phyloP scores from a whole-genome alignment of 1,284 basidiomycete species.

The Chalciporus sp. region DNA sequence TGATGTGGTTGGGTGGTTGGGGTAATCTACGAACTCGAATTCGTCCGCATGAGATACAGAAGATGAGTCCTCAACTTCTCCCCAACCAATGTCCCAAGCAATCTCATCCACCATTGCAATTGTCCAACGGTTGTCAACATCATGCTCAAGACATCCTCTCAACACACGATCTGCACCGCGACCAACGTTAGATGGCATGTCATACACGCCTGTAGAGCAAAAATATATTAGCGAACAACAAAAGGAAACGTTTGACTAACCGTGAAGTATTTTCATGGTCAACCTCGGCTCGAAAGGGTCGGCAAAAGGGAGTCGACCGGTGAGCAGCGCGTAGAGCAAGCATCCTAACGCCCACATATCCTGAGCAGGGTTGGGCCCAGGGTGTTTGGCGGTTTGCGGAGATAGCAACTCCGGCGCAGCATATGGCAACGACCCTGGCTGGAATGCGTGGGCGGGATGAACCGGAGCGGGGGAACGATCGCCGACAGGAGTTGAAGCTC shows the following conservation, averaged over 20 bases:
- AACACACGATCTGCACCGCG: conserved; percentile 74
- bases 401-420: conserved; percentile 80
- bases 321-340: conserved; percentile 81
- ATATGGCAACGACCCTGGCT: conserved; percentile 89
- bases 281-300: conserved; percentile 89
- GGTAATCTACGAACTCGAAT: conserved; percentile 28
- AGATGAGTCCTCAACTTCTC: conserved; percentile 40
- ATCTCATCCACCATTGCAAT: conserved; percentile 74
- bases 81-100: conserved; percentile 83
- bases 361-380: conserved; percentile 63
- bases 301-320: conserved; percentile 78
- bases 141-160: conserved; percentile 71
- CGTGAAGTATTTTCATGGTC: conserved; percentile 88
- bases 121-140: conserved; percentile 67
- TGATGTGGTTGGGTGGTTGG: conserved; percentile 11
- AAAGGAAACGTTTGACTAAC: conserved; percentile 44
- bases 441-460: conserved; percentile 47
- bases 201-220: conserved; percentile 52
- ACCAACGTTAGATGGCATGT: conserved; percentile 61
- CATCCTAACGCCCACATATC: conserved; percentile 95
- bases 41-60: conserved; percentile 33
- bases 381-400: conserved; percentile 36
- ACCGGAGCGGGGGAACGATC: conserved; percentile 31
- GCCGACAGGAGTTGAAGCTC: conserved; percentile 58
- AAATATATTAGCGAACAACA: conserved; percentile 6